Evolutionary conservation across 129 eudicot species (phyloP).

Genomic region (Flaveria linearis): DNA sequence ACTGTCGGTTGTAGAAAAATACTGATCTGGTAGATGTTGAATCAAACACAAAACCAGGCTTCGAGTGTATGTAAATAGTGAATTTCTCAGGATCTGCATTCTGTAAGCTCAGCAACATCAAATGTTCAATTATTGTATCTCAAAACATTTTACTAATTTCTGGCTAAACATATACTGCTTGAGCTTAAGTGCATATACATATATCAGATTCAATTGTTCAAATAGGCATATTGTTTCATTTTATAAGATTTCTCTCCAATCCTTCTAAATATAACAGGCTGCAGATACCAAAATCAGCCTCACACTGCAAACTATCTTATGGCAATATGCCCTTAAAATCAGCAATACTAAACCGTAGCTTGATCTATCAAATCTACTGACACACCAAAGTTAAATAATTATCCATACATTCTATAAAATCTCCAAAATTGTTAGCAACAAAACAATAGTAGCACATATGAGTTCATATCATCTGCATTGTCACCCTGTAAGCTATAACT

Average conservation of each 20-base stretch:
- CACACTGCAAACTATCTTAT: neutral
- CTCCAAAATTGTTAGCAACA: neutral
- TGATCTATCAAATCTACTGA: neutral
- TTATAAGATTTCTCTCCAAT: neutral
- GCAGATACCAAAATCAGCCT: neutral
- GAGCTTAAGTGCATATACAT: neutral
- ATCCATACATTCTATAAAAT: neutral
- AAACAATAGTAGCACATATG: neutral
- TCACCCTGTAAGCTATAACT: slow-evolving; percentile 2
- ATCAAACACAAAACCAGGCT: slow-evolving; percentile 52
- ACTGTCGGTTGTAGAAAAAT: slow-evolving; percentile 47
- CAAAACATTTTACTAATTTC: neutral
- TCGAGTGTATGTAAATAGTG: slow-evolving; percentile 50
- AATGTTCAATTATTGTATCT: slow-evolving; percentile 21
- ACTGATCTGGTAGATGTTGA: slow-evolving; percentile 41
- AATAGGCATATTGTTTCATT: neutral
- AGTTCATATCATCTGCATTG: neutral
- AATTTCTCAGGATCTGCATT: slow-evolving; percentile 54
- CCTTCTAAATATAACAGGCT: neutral
- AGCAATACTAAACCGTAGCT: neutral
- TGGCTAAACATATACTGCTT: neutral
- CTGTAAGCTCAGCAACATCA: slow-evolving; percentile 40
- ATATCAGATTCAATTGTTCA: slow-evolving; percentile 14
- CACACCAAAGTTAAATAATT: neutral
- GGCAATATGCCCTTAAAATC: neutral